Evolutionary conservation across 768 basidiomycete species (phyloP).

Genomic region (Pholiota microspora): DNA sequence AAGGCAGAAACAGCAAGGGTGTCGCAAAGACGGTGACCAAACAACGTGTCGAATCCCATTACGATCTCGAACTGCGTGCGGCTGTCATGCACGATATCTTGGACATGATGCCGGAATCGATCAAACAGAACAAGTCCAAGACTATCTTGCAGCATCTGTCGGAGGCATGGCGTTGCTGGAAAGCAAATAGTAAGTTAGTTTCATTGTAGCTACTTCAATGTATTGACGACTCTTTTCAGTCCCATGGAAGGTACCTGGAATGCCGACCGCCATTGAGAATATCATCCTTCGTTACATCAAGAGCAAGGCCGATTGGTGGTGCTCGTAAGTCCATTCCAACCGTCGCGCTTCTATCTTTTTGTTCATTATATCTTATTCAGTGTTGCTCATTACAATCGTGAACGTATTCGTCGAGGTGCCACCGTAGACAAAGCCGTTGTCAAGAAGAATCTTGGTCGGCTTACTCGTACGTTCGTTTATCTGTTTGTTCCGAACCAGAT

Average conservation of each 20-base stretch:
- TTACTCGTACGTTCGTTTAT: conserved; percentile 68
- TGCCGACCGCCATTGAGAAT: conserved; percentile 99
- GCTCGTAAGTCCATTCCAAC: conserved; percentile 66
- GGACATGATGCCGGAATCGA: conserved; percentile 99
- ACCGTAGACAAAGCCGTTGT: conserved; percentile 98
- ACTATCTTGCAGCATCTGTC: conserved; percentile 97
- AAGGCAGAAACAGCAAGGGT: conserved; percentile 95
- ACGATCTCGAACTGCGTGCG: conserved; percentile 94
- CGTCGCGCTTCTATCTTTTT: not conserved
- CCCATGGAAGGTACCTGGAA: conserved; percentile 99
- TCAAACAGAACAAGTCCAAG: conserved; percentile 99
- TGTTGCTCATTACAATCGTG: conserved; percentile 97
- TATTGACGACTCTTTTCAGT: too few species aligned
- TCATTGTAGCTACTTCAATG: too few species aligned
- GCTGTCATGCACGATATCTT: conserved; percentile 99
- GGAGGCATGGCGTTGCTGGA: conserved; percentile 98
- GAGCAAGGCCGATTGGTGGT: conserved; percentile 99
- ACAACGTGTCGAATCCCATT: conserved; percentile 98
- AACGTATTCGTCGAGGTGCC: conserved; percentile 94
- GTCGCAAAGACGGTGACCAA: conserved; percentile 98
- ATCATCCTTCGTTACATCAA: conserved; percentile 99
- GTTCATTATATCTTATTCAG: conserved; percentile 29
- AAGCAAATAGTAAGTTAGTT: conserved; percentile 73
- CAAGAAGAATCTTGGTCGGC: conserved; percentile 97
- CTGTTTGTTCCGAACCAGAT: not conserved